These are phyloP conservation scores for Ceraceosorus guamensis DNA, from an alignment of 1,284 basidiomycete genomes.

Conservation along the genomic window DNA sequence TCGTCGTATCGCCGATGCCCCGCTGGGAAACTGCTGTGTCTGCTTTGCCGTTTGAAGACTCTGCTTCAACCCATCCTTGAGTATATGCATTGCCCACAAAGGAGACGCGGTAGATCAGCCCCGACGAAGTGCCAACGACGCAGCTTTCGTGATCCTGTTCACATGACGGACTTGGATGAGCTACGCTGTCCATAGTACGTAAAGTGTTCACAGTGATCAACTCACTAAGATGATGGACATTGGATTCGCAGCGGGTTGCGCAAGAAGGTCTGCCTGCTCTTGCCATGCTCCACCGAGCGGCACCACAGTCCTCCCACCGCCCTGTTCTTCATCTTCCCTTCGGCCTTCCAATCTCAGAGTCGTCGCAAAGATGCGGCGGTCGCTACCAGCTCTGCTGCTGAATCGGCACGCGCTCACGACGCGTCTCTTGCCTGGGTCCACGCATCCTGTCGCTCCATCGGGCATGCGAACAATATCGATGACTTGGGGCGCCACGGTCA, in stretches of 20 bases:
- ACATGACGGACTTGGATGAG: no score
- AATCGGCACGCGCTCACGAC: constrained; percentile 78
- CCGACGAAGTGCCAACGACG: constrained; percentile 36
- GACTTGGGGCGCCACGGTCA: constrained; percentile 24
- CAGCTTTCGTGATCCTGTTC: constrained; percentile 34
- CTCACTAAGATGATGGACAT: constrained; percentile 41
- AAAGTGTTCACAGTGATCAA: no score
- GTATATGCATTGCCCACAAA: constrained; percentile 31
- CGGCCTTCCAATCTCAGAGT: background rate
- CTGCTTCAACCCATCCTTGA: constrained; percentile 8
- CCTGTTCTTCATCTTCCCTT: constrained; percentile 1
- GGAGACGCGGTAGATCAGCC: constrained; percentile 32
- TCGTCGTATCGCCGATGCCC: constrained; percentile 25
- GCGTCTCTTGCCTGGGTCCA: constrained; percentile 53
- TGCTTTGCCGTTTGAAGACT: background rate
- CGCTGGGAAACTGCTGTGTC: background rate
- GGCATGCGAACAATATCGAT: constrained; percentile 28
- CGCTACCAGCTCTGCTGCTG: constrained; percentile 69
- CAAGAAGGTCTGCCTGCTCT: constrained; percentile 17
- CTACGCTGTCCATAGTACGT: no score
- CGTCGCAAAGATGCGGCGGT: constrained; percentile 52
- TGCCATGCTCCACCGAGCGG: constrained; percentile 36
- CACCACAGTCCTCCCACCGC: constrained; percentile 8
- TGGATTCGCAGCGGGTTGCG: constrained; percentile 26
- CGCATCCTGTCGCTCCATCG: constrained; percentile 32